Conservation (phyloP, 1,284 basidiomycete genomes). For the Marasmius fiardii region DNA sequence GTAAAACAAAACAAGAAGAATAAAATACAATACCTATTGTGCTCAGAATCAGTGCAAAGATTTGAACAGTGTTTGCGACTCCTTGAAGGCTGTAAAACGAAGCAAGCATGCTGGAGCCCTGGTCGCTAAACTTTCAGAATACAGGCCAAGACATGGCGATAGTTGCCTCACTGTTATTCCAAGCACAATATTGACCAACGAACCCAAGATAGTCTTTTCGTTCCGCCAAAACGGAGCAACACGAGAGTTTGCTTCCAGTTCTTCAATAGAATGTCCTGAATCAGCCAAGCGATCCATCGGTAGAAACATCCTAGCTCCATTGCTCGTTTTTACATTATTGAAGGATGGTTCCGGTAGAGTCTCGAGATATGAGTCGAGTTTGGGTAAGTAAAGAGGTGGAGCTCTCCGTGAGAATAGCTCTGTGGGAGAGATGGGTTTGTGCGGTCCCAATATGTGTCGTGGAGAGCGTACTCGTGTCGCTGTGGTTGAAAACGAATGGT, state of each 20-base stretch:
- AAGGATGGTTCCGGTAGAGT: conserved; percentile 41
- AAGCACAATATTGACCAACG: conserved; percentile 36
- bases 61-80: conserved; percentile 62
- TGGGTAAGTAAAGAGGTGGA: conserved; percentile 53
- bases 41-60: conserved; percentile 65
- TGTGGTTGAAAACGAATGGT: conserved; percentile 3
- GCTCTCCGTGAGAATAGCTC: conserved; percentile 54
- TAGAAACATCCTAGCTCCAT: conserved; percentile 44
- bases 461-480: conserved; percentile 5
- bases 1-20: not conserved
- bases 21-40: conserved; percentile 48
- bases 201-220: conserved; percentile 47
- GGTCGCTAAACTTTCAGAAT: not conserved
- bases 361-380: conserved; percentile 55
- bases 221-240: conserved; percentile 51
- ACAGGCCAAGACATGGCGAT: too few species aligned
- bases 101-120: conserved; percentile 68
- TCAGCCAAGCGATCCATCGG: conserved; percentile 55
- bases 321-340: conserved; percentile 18
- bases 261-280: conserved; percentile 47
- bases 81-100: conserved; percentile 69
- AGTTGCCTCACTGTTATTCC: conserved; percentile 47
- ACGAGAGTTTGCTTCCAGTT: conserved; percentile 53
- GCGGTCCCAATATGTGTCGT: conserved; percentile 20
- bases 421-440: conserved; percentile 53